Evolutionary conservation across 805 yeast genomes (phyloP).

Genomic region (Metschnikowia lochheadii): DNA sequence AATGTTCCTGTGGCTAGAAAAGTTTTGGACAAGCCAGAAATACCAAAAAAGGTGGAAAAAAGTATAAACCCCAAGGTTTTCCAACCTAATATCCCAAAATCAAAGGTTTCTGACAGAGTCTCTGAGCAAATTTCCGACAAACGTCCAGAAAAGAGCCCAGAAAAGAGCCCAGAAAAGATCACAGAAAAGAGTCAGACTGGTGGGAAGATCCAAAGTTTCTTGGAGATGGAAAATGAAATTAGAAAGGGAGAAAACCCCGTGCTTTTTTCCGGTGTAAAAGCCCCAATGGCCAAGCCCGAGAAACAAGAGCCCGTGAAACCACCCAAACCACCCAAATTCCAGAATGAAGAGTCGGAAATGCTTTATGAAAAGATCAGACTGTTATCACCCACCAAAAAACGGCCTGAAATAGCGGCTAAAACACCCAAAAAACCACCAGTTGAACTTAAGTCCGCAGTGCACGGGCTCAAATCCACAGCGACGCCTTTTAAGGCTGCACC

Average conservation of each 20-base stretch:
- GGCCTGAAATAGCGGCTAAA: background rate
- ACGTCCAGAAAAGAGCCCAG: too few relatives aligned
- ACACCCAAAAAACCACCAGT: background rate
- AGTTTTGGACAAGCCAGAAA: background rate
- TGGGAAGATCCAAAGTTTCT: background rate
- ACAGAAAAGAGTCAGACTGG: too few relatives aligned
- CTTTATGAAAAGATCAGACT: constrained; percentile 6
- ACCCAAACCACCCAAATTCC: constrained; percentile 10
- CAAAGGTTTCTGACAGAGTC: too few relatives aligned
- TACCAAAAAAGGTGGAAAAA: background rate
- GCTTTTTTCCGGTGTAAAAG: background rate
- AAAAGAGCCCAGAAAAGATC: too few relatives aligned
- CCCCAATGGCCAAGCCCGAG: background rate
- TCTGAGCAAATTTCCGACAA: too few relatives aligned
- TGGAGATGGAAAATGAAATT: constrained; percentile 5
- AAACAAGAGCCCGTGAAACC: constrained; percentile 5
- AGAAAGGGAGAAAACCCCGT: background rate
- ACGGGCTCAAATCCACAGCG: constrained; percentile 15
- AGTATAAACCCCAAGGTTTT: too few relatives aligned
- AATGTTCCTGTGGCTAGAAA: background rate
- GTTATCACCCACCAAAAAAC: constrained; percentile 11
- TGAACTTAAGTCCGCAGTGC: background rate
- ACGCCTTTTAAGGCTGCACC: background rate
- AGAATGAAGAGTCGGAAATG: constrained; percentile 7
- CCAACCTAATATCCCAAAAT: too few relatives aligned